Conservation (phyloP, 768 basidiomycete species). For the Podaxis mareebaensis region DNA sequence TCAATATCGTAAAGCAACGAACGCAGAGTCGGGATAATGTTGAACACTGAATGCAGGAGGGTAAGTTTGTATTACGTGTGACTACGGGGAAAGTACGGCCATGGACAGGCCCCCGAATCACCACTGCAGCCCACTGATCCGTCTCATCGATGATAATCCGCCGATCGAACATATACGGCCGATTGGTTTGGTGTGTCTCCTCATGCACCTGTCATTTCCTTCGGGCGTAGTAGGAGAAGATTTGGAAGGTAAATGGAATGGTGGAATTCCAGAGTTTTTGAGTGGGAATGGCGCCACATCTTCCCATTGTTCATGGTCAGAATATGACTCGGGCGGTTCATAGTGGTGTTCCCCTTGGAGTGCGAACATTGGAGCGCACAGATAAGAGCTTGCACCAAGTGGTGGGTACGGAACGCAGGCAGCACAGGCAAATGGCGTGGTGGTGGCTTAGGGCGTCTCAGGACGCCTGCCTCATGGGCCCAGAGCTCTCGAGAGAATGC, state of each 20-base stretch:
- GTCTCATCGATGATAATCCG: neutral
- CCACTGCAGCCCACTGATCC: neutral
- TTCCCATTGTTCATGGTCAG: neutral
- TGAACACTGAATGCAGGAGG: no score
- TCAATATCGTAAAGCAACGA: no score
- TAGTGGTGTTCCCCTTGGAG: no score
- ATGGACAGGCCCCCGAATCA: neutral
- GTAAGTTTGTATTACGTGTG: neutral
- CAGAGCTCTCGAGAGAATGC: neutral
- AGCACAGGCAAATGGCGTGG: no score
- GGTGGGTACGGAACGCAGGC: no score
- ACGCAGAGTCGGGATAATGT: no score
- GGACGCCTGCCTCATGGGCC: neutral
- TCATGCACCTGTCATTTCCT: neutral
- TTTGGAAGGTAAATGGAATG: neutral
- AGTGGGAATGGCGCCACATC: neutral
- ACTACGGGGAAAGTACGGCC: neutral
- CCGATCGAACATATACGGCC: conserved; percentile 10
- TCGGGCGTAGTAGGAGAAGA: neutral
- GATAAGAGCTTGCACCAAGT: no score
- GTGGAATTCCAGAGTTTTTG: neutral
- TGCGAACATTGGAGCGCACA: no score
- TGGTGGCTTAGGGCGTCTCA: neutral
- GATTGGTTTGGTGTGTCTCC: neutral
- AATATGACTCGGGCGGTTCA: neutral